Conservation (phyloP, 106 monocot genomes). For the Allium cepa region DNA sequence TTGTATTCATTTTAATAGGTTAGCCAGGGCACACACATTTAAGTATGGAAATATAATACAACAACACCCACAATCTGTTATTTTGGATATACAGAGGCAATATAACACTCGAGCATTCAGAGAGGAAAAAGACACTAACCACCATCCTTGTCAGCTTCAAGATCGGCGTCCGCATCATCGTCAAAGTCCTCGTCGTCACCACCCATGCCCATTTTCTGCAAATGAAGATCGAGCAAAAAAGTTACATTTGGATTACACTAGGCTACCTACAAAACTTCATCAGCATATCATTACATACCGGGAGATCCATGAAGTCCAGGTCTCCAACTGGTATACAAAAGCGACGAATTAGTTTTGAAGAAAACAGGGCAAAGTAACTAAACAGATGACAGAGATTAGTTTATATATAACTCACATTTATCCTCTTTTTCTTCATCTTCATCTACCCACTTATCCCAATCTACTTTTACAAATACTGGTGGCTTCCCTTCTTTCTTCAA, state of each 20-base stretch:
- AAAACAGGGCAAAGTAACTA: neutral
- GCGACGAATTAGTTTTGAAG: neutral
- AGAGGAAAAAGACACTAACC: conserved; percentile 4
- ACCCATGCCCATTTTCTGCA: conserved; percentile 50
- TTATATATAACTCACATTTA: conserved; percentile 16
- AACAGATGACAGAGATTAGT: neutral
- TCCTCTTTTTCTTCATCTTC: conserved; percentile 61
- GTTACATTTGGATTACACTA: neutral
- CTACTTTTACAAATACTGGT: conserved; percentile 71
- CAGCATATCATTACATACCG: conserved; percentile 26
- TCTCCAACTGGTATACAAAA: conserved; percentile 18
- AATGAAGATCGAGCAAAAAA: conserved; percentile 2
- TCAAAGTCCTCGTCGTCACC: conserved; percentile 32
- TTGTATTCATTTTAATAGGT: too few relatives aligned
- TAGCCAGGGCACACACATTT: too few relatives aligned
- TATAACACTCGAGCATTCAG: neutral
- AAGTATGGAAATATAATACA: too few relatives aligned
- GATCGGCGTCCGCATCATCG: conserved; percentile 10
- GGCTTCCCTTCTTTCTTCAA: conserved; percentile 64
- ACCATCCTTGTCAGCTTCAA: conserved; percentile 5
- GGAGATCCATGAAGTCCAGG: conserved; percentile 72
- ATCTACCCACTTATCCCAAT: conserved; percentile 95
- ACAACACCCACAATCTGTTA: too few relatives aligned
- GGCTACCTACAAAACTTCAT: neutral
- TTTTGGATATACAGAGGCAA: neutral